Evolutionary conservation across 306 rosid species (phyloP), one percentile per base, ranked within the genome.

Genomic region (Mimosa bimucronata): DNA sequence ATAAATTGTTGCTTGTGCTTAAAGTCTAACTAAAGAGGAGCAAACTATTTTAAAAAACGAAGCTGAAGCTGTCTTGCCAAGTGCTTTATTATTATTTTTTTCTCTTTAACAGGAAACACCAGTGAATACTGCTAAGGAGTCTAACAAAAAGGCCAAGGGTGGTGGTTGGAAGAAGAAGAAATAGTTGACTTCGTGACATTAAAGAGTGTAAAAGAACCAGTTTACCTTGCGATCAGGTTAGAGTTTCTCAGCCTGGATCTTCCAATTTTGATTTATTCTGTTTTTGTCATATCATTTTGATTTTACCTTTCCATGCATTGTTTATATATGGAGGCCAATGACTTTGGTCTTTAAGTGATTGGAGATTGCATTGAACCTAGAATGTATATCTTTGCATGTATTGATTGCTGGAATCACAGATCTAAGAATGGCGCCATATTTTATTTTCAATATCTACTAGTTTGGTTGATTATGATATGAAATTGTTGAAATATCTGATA

Each of bases 151-250:
- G 85, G 2, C 87, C 9, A 91, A 88, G 80, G 81, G 80, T n/a
- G 53, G 88, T 66, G 88, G 88, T 50, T 86, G 90, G 64, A 89
- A 28, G 87, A 92, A 89, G 89, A 92, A 88, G 87, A 87, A 92
- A 83, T 87, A 81, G 75, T 76, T 79, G 73, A 73, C 72, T 41
- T 66, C 26, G 18, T 44, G 46, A 28, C 70, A 60, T 40, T 12
- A 12, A 26, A 64, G 31, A 25, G 38, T 6, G 0, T 50, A 74
- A 18, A 68, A 74, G 23, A 74, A 62, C 83, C 55, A 57, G 67
- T 66, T 48, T 66, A 29, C 76, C 64, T 71, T 78, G n/a, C 73
- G 62, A 83, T 84, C 80, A 77, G 86, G 89, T 85, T 77, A 75
- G 87, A 37, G 55, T 75, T 78, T 70, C 71, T 50, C 9, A 7